Evolutionary conservation across 768 basidiomycete species (phyloP).

Genomic region (Russula earlei): DNA sequence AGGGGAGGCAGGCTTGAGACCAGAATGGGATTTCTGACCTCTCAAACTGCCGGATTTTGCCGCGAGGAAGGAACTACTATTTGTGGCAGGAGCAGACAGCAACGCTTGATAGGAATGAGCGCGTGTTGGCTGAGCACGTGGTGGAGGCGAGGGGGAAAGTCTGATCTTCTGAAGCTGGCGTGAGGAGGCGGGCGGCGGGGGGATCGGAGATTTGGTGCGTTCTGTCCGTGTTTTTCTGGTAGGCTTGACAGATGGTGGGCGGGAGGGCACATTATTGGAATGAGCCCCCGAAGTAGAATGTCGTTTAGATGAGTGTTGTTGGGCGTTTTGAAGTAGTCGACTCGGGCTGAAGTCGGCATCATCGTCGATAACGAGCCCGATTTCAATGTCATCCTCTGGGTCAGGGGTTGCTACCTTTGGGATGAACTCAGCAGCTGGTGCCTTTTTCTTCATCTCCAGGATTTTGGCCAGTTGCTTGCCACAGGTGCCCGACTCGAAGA

Average conservation of each 20-base stretch:
- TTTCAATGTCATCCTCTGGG: slow-evolving; percentile 79
- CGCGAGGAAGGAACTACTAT: slow-evolving; percentile 50
- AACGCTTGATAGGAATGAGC: slow-evolving; percentile 49
- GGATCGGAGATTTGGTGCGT: slow-evolving; percentile 63
- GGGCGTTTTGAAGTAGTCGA: slow-evolving; percentile 46
- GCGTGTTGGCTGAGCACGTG: slow-evolving; percentile 39
- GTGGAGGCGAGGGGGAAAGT: slow-evolving; percentile 61
- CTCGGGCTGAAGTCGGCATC: slow-evolving; percentile 78
- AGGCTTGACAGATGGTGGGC: slow-evolving; percentile 41
- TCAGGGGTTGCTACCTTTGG: slow-evolving; percentile 49
- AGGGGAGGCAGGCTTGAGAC: slow-evolving; percentile 67
- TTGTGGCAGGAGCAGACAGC: slow-evolving; percentile 36
- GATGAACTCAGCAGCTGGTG: slow-evolving; percentile 44
- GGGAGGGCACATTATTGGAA: slow-evolving; percentile 51
- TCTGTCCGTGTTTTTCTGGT: slow-evolving; percentile 53
- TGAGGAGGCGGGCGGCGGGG: slow-evolving; percentile 59
- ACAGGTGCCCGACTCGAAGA: slow-evolving; percentile 66
- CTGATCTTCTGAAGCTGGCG: slow-evolving; percentile 61
- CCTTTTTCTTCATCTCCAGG: slow-evolving; percentile 45
- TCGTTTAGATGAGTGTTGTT: slow-evolving; percentile 33
- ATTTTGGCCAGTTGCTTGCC: slow-evolving; percentile 41
- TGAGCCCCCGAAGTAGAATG: slow-evolving; percentile 32
- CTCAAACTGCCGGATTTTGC: slow-evolving; percentile 68
- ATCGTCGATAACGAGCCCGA: slow-evolving; percentile 74
- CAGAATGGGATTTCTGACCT: slow-evolving; percentile 77